These are phyloP conservation scores for Xylaria arbuscula DNA, from an alignment of 2,329 filamentous ascomycete genomes.

Conservation along the genomic window DNA sequence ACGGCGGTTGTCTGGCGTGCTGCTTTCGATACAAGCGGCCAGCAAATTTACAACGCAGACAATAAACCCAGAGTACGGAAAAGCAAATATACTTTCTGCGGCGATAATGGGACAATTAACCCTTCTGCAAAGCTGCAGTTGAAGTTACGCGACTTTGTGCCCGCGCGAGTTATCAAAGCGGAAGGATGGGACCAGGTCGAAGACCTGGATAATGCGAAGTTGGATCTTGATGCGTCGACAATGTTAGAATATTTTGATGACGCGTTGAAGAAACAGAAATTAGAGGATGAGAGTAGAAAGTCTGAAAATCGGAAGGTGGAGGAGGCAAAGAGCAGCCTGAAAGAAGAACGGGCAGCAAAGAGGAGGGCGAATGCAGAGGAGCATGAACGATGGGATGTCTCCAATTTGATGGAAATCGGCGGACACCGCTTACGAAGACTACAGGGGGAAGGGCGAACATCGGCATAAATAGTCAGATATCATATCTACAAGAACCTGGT, in stretches of 20 bases:
- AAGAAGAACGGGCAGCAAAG: not conserved
- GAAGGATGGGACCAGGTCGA: not conserved
- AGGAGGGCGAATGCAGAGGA: constrained; percentile 1
- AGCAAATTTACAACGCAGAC: constrained; percentile 1
- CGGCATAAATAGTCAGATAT: too few species aligned
- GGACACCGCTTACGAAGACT: constrained; percentile 41
- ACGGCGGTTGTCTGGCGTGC: constrained; percentile 6
- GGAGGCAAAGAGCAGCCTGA: not conserved
- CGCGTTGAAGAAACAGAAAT: constrained; percentile 5
- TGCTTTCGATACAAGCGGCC: constrained; percentile 3
- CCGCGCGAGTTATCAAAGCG: constrained; percentile 7
- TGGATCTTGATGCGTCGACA: constrained; percentile 5
- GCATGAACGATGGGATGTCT: not conserved
- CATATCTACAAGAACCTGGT: too few species aligned
- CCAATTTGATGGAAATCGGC: not conserved
- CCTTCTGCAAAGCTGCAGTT: not conserved
- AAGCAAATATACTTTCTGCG: not conserved
- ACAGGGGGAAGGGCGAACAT: not conserved
- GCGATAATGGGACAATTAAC: not conserved
- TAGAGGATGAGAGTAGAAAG: not conserved
- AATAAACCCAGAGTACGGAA: not conserved
- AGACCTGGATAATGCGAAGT: constrained; percentile 2
- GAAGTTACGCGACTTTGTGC: constrained; percentile 11
- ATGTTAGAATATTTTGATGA: constrained; percentile 3
- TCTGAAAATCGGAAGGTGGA: not conserved